Base-by-base conservation (phyloP, 768 basidiomycete species). In the Russula vinacea region DNA sequence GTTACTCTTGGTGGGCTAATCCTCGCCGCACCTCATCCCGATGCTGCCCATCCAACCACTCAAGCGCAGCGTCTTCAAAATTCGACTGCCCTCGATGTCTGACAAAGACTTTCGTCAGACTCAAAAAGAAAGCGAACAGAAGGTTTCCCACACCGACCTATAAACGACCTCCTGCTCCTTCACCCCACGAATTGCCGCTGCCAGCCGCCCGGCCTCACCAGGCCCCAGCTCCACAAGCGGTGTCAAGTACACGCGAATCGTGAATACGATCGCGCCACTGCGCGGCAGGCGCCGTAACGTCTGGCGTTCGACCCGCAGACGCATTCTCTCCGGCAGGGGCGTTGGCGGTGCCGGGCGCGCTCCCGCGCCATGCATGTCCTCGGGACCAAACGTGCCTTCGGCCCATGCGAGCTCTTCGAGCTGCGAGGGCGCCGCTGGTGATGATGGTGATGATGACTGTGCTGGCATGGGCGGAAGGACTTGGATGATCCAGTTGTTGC, bases 351-450 rank as follows among this genome's bases (percentile, higher is more conserved):
- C 10, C 13, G 62, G 62, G 49, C 53, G 60, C 10, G 59, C 44
- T 40, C 9, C 22, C 9, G 56, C 14, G 19, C 42, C 58, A 49
- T 77, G 80, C 10, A 58, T 71, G 56, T 84, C 82, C 72, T 89
- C 86, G 22, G 75, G 72, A 24, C 83, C 88, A 66, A 79, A 78
- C 56, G 79, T 83, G 51, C 80, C 82, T 65, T 73, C 73, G 37
- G 79, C 80, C 87, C 89, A 90, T 19, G 79, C 83, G 11, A 90
- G 77, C 73, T 89, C 86, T 62, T 87, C 83, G 81, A 72, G 89
- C 67, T 35, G 71, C 5, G 62, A 69, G 29, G 68, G 16, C 5
- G 24, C 22, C 29, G 29, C 29, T 5, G 29, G 29, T 2, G 29
- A 29, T 29, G 29, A 29, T 11, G 24, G 14, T 8, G n/a, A 45